Conservation (phyloP, 2,329 filamentous ascomycete species). For the Ophiocordyceps unilateralis region DNA sequence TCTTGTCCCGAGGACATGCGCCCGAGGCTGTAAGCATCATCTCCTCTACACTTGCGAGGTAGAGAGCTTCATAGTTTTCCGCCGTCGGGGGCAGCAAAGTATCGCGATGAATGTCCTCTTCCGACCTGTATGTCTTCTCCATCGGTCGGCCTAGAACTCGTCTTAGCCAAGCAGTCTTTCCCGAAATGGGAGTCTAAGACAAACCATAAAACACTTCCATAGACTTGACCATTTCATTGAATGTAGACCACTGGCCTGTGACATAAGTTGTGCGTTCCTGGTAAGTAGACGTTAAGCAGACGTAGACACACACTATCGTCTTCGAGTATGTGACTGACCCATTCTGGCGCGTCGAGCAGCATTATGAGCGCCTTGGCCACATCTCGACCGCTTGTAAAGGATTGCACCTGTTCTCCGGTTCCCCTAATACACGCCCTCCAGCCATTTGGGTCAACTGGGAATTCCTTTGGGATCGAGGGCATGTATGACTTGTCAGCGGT, state of each 20-base stretch:
- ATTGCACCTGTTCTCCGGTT: neutral
- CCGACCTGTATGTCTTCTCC: neutral
- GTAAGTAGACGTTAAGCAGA: neutral
- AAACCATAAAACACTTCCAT: neutral
- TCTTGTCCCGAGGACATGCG: neutral
- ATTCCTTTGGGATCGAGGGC: neutral
- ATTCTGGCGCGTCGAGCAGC: neutral
- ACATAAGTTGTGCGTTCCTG: neutral
- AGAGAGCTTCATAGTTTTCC: neutral
- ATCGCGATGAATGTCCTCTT: neutral
- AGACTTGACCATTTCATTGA: neutral
- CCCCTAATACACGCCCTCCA: constrained; percentile 1
- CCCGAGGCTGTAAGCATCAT: neutral
- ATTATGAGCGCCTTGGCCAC: neutral
- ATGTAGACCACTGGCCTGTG: neutral
- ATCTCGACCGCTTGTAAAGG: neutral
- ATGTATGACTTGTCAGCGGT: neutral
- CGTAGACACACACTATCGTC: neutral
- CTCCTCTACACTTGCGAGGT: neutral
- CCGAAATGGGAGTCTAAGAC: neutral
- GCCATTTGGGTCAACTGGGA: neutral
- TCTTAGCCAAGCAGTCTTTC: neutral
- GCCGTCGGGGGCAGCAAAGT: neutral
- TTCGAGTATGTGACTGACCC: neutral
- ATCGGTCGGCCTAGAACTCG: neutral